Evolutionary conservation across 1,284 basidiomycete genomes (phyloP), one percentile per base, ranked within the genome.

Genomic region (Malassezia japonica): DNA sequence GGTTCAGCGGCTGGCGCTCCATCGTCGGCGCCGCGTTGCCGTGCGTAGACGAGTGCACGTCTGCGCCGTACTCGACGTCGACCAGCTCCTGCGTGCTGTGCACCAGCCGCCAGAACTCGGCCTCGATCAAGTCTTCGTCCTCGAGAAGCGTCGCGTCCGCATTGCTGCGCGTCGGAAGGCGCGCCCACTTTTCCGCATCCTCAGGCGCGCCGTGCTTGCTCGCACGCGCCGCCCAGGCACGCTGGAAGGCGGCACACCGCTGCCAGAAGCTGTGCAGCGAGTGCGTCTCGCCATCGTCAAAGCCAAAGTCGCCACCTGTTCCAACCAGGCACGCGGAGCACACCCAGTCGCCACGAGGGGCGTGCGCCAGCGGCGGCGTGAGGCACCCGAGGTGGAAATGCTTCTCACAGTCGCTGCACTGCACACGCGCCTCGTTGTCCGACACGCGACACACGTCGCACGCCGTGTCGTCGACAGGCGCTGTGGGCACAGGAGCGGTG

Each of bases 41-140:
- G 66, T 96, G 90, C 4, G 88, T 92, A 0, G 91, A 91, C 3
- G 91, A 94, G 74, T 96, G 91, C 23, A 99, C 85, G 73, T 99
- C 94, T 1, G 94, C 94, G 23, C 94, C 94, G 70, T 99, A 99
- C 75, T 99, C 94, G 36, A 98, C 85, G 74, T 98, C 94, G 16
- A 99, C 90, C 0, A 87, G 91, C 72, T 98, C 92, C 35, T 81
- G 78, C 42, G 82, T 81, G 29, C 84, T 86, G 73, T 94, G 84
- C 5, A 95, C 89, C 41, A 99, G 80, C 34, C 91, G 80, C 94
- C 94, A 99, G 70, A 98, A 99, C 74, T 98, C 92, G 44, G 80
- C 79, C 77, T 99, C 94, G 2, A 96, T 82, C 61, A 94, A 88
- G 59, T 83, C 81, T 74, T 99, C 91, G 2, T 84, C 82, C 1